Conservation (phyloP, 2,329 filamentous ascomycete species). For the Hypoxylon sp. region DNA sequence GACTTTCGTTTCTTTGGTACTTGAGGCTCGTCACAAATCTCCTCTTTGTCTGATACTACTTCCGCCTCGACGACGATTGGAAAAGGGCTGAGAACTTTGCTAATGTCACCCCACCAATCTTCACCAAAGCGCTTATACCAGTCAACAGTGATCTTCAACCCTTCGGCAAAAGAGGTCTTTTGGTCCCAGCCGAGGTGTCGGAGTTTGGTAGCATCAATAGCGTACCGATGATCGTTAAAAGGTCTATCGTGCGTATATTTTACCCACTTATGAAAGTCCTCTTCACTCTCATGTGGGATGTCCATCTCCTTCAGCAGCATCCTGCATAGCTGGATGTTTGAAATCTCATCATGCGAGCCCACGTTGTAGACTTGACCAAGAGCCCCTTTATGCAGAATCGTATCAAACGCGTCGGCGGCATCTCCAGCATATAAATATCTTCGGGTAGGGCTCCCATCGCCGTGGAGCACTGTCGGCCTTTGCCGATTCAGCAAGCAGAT, state of each 20-base stretch:
- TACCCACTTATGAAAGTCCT: slow-evolving; percentile 75
- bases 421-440: slow-evolving; percentile 85
- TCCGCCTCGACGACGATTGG: slow-evolving; percentile 71
- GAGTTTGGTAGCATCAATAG: slow-evolving; percentile 79
- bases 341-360: slow-evolving; percentile 82
- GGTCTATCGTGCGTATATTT: slow-evolving; percentile 83
- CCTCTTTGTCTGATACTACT: slow-evolving; percentile 68
- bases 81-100: slow-evolving; percentile 77
- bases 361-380: slow-evolving; percentile 87
- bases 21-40: slow-evolving; percentile 54
- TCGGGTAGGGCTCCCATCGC: slow-evolving; percentile 80
- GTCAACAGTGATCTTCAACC: slow-evolving; percentile 74
- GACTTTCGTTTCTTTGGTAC: slow-evolving; percentile 52
- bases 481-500: slow-evolving; percentile 77
- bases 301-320: slow-evolving; percentile 75
- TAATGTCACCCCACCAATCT: slow-evolving; percentile 81
- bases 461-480: slow-evolving; percentile 80
- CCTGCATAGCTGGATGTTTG: slow-evolving; percentile 78
- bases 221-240: slow-evolving; percentile 82
- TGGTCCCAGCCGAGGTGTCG: slow-evolving; percentile 78
- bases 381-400: slow-evolving; percentile 82
- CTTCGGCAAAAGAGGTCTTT: slow-evolving; percentile 74
- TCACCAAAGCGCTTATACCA: slow-evolving; percentile 79
- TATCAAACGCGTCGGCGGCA: slow-evolving; percentile 86
- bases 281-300: slow-evolving; percentile 65